Evolutionary conservation across 148 eudicot genomes (phyloP).

Genomic region (Diospyros kaki): DNA sequence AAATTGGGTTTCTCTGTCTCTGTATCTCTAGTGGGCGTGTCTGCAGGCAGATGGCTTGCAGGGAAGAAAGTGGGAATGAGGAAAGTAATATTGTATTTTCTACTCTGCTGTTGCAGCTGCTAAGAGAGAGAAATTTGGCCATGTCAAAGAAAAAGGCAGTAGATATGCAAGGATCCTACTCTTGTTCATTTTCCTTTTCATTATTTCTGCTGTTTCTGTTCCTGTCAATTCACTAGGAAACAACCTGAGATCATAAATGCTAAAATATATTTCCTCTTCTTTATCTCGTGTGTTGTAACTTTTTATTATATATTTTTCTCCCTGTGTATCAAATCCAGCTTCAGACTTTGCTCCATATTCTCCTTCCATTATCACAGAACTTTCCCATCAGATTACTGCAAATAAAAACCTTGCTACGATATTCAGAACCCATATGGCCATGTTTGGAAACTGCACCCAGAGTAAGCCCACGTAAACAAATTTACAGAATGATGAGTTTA

Average conservation of each 20-base stretch:
- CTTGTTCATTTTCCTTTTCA: slow-evolving; percentile 15
- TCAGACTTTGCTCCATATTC: neutral
- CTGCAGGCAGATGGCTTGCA: slow-evolving; percentile 27
- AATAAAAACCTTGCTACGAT: too few species aligned
- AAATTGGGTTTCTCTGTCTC: neutral
- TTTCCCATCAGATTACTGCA: too few species aligned
- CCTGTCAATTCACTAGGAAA: slow-evolving; percentile 54
- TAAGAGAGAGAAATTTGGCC: neutral
- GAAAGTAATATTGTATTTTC: slow-evolving; percentile 12
- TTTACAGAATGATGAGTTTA: too few species aligned
- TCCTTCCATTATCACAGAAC: neutral
- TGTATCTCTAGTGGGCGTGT: neutral
- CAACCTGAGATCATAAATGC: slow-evolving; percentile 41
- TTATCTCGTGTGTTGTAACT: slow-evolving; percentile 5
- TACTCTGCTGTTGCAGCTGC: slow-evolving; percentile 7
- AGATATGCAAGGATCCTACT: slow-evolving; percentile 17
- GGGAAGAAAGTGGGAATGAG: slow-evolving; percentile 39
- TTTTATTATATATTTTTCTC: neutral
- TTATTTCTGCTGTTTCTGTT: slow-evolving; percentile 21
- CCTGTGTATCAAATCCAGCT: neutral
- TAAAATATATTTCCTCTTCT: slow-evolving; percentile 12
- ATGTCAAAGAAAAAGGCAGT: slow-evolving; percentile 15
- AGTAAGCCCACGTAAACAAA: too few species aligned
- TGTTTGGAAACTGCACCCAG: too few species aligned
- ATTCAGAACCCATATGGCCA: too few species aligned